Evolutionary conservation across 1,284 basidiomycete genomes (phyloP).

Genomic region (Boletellus deceptivus): DNA sequence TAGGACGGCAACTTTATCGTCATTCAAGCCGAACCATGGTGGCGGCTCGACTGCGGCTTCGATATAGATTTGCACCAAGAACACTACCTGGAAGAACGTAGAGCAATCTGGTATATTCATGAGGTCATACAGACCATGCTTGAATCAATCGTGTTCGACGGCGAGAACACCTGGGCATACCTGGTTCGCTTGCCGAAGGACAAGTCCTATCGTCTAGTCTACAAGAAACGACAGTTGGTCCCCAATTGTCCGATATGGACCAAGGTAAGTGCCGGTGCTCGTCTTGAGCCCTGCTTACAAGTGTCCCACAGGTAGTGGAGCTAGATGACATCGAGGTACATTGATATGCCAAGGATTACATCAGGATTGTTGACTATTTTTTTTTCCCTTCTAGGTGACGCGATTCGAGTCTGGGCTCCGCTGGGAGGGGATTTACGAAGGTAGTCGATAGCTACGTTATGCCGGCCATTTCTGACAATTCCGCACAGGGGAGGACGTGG

Average conservation of each 20-base stretch:
- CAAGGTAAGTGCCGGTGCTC: constrained; percentile 17
- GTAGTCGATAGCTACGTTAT: constrained; percentile 6
- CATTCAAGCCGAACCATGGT: constrained; percentile 39
- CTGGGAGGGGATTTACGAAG: constrained; percentile 35
- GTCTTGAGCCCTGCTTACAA: constrained; percentile 10
- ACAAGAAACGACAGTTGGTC: constrained; percentile 33
- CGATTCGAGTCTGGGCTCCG: constrained; percentile 19
- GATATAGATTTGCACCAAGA: not conserved
- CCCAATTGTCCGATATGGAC: constrained; percentile 39
- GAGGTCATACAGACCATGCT: constrained; percentile 40
- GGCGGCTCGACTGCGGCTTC: constrained; percentile 13
- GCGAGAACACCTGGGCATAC: constrained; percentile 45
- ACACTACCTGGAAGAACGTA: constrained; percentile 16
- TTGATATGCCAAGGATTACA: not conserved
- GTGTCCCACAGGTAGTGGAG: constrained; percentile 28
- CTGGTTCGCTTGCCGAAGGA: constrained; percentile 32
- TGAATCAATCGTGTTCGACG: constrained; percentile 39
- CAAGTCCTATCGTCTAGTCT: constrained; percentile 35
- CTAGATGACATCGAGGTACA: constrained; percentile 32
- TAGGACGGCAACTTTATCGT: constrained; percentile 38
- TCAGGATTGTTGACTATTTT: constrained; percentile 1
- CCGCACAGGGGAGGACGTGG: constrained; percentile 29
- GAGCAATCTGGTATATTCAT: constrained; percentile 26
- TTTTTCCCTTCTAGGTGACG: constrained; percentile 18
- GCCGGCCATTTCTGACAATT: not conserved